Conservation (phyloP, 2,329 filamentous ascomycete genomes). For the Atkinsonella hypoxylon region DNA sequence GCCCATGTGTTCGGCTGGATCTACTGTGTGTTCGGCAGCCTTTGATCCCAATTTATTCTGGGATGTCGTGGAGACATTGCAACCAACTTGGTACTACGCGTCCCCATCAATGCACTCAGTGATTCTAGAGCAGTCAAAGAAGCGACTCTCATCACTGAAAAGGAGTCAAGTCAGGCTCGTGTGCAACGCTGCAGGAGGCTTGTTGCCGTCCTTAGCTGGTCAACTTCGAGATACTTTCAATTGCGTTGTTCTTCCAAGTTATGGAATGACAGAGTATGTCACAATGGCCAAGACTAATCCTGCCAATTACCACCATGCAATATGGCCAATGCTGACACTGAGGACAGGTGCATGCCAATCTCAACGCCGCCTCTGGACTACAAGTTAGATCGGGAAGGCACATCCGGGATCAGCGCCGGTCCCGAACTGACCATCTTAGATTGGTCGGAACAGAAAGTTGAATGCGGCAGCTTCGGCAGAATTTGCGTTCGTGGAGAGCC, state of each 20-base stretch:
- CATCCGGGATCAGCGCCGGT: constrained; percentile 38
- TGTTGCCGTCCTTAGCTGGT: constrained; percentile 37
- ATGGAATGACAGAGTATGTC: constrained; percentile 43
- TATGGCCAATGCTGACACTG: background rate
- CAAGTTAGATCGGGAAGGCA: constrained; percentile 37
- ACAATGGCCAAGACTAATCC: background rate
- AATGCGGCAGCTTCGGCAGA: constrained; percentile 27
- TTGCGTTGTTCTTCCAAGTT: constrained; percentile 41
- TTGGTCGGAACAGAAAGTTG: constrained; percentile 20
- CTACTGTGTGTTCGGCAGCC: constrained; percentile 39
- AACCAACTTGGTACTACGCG: constrained; percentile 46
- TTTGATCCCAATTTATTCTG: constrained; percentile 45
- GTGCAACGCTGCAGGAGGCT: constrained; percentile 42
- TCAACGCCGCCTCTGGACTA: constrained; percentile 42
- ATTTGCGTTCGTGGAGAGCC: constrained; percentile 41
- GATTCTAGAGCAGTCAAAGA: constrained; percentile 33
- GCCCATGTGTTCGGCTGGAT: constrained; percentile 40
- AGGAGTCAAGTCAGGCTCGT: constrained; percentile 37
- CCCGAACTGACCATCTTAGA: constrained; percentile 39
- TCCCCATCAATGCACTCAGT: constrained; percentile 45
- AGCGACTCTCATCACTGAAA: constrained; percentile 26
- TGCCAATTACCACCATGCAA: too few relatives aligned
- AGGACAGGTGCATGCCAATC: constrained; percentile 40
- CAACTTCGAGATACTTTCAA: constrained; percentile 37
- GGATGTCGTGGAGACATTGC: constrained; percentile 35